Evolutionary conservation across 805 yeast genomes (phyloP).

Genomic region (Pichia nanzhaoensis): DNA sequence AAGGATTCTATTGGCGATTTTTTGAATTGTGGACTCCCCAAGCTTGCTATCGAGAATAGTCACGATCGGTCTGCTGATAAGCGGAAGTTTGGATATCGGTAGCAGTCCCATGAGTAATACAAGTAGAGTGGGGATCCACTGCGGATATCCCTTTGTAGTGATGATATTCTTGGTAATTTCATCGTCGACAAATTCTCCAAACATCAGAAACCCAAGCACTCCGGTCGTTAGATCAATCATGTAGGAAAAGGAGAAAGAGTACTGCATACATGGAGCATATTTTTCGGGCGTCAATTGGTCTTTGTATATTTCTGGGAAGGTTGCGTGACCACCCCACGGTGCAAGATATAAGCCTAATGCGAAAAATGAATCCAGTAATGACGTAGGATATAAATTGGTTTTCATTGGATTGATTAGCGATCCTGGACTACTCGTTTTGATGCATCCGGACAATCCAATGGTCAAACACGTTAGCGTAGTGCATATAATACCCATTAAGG

Average conservation of each 20-base stretch:
- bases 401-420: constrained; percentile 59
- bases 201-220: constrained; percentile 56
- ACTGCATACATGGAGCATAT: constrained; percentile 44
- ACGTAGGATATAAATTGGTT: constrained; percentile 60
- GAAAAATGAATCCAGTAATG: constrained; percentile 44
- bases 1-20: constrained; percentile 29
- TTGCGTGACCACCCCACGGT: constrained; percentile 82
- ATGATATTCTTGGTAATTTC: constrained; percentile 47
- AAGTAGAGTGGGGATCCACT: constrained; percentile 41
- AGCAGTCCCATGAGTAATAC: constrained; percentile 70
- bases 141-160: constrained; percentile 39
- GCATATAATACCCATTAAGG: constrained; percentile 63
- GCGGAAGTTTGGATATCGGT: constrained; percentile 79
- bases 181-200: constrained; percentile 42
- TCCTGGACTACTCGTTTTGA: constrained; percentile 61
- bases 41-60: constrained; percentile 48
- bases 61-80: constrained; percentile 76
- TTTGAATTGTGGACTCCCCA: constrained; percentile 1
- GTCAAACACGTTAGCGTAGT: constrained; percentile 58
- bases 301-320: constrained; percentile 63
- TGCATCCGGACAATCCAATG: constrained; percentile 57
- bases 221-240: constrained; percentile 60
- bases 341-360: constrained; percentile 67
- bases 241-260: constrained; percentile 56
- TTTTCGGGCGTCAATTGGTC: constrained; percentile 66